Percentiles rank a stretch among this genome's conserved stretches.
Evolutionary conservation across 73 alveolate genomes (phyloP).

Genomic region (Blepharisma stoltei): DNA sequence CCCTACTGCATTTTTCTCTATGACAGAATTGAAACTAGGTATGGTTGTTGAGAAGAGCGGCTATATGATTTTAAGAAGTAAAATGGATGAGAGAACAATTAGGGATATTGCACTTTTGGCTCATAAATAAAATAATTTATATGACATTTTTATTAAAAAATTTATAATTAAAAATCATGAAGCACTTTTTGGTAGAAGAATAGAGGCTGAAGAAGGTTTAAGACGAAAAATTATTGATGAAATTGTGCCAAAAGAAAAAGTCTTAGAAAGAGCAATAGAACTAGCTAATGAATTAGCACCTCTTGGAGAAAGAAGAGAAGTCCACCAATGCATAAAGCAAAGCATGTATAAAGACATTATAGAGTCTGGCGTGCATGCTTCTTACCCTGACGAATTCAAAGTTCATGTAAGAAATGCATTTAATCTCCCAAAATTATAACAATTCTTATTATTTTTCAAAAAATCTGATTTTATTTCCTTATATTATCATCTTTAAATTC

Average conservation of each 20-base stretch:
- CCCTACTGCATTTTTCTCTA: conserved; percentile 48
- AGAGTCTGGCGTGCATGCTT: not conserved
- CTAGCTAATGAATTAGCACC: conserved; percentile 14
- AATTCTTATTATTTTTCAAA: too few species aligned
- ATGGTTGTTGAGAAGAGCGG: conserved; percentile 35
- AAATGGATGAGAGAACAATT: not conserved
- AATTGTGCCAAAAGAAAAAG: not conserved
- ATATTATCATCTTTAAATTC: too few species aligned
- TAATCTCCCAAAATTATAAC: too few species aligned
- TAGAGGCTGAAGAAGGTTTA: conserved; percentile 1
- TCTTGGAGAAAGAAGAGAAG: conserved; percentile 5
- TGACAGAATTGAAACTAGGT: conserved; percentile 46
- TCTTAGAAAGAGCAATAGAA: not conserved
- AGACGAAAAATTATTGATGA: conserved; percentile 1
- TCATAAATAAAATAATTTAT: too few species aligned
- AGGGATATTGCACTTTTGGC: not conserved
- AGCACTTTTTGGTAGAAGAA: not conserved
- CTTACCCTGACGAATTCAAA: too few species aligned
- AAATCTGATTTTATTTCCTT: too few species aligned
- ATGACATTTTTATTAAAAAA: too few species aligned
- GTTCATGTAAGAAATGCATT: too few species aligned
- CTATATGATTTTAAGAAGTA: not conserved
- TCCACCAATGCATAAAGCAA: not conserved
- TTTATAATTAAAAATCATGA: too few species aligned
- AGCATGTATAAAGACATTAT: not conserved